Evolutionary conservation across 345 rosid species (phyloP), one percentile per base, ranked within the genome.

Genomic region (Litchi chinensis): DNA sequence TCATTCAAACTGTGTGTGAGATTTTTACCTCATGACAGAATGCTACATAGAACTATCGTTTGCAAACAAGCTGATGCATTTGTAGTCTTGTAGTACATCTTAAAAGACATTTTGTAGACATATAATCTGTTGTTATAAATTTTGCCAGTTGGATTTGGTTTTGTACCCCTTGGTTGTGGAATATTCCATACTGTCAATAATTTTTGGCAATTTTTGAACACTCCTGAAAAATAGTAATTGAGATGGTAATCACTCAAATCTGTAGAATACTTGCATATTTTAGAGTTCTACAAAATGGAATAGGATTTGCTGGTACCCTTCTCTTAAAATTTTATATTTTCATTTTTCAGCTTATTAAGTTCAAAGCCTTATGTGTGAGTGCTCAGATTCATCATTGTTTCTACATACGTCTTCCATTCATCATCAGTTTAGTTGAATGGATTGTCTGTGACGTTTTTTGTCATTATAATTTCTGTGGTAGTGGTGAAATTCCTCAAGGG

Each of bases 401-500:
- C 19, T 57, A 11, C 37, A 18, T 62, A 15, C 22, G 60, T 60
- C 66, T 32, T 68, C n/a, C 28, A 22, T 64, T 39, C 43, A 66
- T 62, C 46, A 19, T 82, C 70, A 68, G 73, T 62, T 60, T n/a
- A 43, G 19, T 11, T 44, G 21, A 71, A 44, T 67, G 52, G 40
- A 4, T 16, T 43, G 8, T 60, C 44, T 26, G 67, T 73, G 52
- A 13, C 60, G 52, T 76, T 44, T 75, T 41, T 24, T 19, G 43
- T 44, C 50, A 26, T 43, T 46, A 28, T 16, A 37, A 63, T 59
- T 44, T 39, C 71, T 79, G 59, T 71, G 37, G 32, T 46, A 87
- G 87, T 57, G 86, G 74, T 66, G 86, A 81, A 80, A 77, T 52
- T 79, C 80, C 54, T 8, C 75, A 75, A 60, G 75, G 89, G 70